Conservation (phyloP, 805 yeast genomes). For the Candida ficus region DNA sequence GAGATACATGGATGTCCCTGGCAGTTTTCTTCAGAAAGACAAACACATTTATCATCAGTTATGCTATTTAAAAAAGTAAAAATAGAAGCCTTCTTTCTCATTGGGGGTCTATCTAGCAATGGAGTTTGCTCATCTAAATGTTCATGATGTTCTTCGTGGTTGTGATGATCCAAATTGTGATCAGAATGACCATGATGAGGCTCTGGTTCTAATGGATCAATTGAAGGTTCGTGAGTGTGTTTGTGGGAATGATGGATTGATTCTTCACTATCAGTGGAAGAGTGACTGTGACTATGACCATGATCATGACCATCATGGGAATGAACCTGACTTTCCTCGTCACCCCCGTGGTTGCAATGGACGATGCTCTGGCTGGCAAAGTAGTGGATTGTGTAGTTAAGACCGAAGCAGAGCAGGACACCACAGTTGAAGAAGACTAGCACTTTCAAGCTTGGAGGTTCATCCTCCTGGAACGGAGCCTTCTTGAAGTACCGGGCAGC, state of each 20-base stretch:
- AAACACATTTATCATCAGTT: slow-evolving; percentile 10
- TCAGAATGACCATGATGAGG: too few relatives aligned
- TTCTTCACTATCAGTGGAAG: not conserved
- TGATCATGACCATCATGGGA: slow-evolving; percentile 17
- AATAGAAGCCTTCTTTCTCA: not conserved
- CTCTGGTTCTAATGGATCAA: too few relatives aligned
- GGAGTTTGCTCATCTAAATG: not conserved
- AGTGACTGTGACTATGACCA: slow-evolving; percentile 13
- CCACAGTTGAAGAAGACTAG: slow-evolving; percentile 54
- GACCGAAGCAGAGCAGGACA: slow-evolving; percentile 46
- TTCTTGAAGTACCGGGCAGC: slow-evolving; percentile 40
- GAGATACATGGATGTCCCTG: slow-evolving; percentile 17
- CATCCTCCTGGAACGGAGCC: slow-evolving; percentile 6
- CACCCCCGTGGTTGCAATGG: slow-evolving; percentile 71
- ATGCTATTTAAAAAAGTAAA: not conserved
- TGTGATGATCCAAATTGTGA: too few relatives aligned
- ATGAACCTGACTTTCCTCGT: slow-evolving; percentile 18
- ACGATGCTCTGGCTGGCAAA: slow-evolving; percentile 78
- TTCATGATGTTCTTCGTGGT: too few relatives aligned
- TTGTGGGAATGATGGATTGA: slow-evolving; percentile 12
- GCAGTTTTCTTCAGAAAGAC: slow-evolving; percentile 20
- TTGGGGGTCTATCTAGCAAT: not conserved
- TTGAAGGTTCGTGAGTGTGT: not conserved
- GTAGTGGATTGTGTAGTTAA: slow-evolving; percentile 66
- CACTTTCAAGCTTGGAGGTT: slow-evolving; percentile 26